Base-by-base conservation (phyloP, 768 basidiomycete genomes). In the Mycena latifolia region DNA sequence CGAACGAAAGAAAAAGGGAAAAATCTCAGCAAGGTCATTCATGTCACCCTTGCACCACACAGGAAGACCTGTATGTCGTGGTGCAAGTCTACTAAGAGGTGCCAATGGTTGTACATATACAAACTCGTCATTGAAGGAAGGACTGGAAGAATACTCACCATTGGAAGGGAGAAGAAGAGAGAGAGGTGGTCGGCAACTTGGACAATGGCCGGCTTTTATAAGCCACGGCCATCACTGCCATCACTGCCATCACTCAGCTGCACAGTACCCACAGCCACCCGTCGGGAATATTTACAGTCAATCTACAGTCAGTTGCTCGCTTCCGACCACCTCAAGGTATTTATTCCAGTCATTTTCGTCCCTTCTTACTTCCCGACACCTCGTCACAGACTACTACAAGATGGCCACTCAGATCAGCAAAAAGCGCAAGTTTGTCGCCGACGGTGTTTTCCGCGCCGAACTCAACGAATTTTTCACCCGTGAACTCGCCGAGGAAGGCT, bases 381-480 rank as follows among this genome's bases (percentile, higher is more conserved):
- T 24, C 55, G 31, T 35, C 58, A 64, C 61, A 58, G 11, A 11
- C 9, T n/a, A 37, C 50, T 50, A 50, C 80, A 88, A 84, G 75
- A 95, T 95, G 94, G 85, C 93, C 77, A 78, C 87, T 72, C 91
- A 92, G 77, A 95, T 98, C 86, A 95, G 93, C 87, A 98, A 98
- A 85, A 97, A 96, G 87, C 91, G 95, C 86, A 98, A 96, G 89
- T 96, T 97, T 76, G 93, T 97, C 76, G 95, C 96, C 61, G 96
- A 98, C 78, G 96, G 96, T 90, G 96, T 98, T 62, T 97, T 96
- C 89, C 95, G 95, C 79, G 98, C 98, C 72, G 98, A 99, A 84
- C 89, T 99, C 80, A 95, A 95, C 78, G 98, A 99, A 82, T 99
- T 99, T 88, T 98, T 99, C 82, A 94, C 90, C 65, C 91, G 96